Evolutionary conservation across 2,329 filamentous ascomycete genomes (phyloP).

Genomic region (Calonectria fujianensis): DNA sequence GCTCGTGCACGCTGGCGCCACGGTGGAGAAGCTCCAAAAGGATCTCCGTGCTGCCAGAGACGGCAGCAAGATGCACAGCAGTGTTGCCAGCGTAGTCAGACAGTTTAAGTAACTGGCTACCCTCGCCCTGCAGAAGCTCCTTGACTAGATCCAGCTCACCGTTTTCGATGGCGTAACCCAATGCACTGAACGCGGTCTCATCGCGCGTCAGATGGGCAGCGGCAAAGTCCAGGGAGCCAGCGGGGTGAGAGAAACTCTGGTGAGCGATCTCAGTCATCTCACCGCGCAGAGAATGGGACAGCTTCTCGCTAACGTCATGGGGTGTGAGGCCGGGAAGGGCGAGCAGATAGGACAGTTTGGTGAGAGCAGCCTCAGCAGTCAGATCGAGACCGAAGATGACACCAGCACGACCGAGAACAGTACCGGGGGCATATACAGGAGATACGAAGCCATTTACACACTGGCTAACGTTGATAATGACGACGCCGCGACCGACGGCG

Average conservation of each 20-base stretch:
- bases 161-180: conserved; percentile 87
- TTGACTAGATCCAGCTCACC: conserved; percentile 80
- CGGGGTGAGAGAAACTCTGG: conserved; percentile 85
- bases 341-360: conserved; percentile 91
- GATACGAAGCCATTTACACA: conserved; percentile 87
- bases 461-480: conserved; percentile 94
- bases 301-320: conserved; percentile 80
- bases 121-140: conserved; percentile 80
- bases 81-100: conserved; percentile 90
- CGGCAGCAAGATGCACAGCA: conserved; percentile 74
- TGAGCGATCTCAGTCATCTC: conserved; percentile 87
- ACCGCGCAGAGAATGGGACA: conserved; percentile 85
- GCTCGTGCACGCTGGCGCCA: conserved; percentile 80
- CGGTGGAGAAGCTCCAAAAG: conserved; percentile 75
- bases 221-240: conserved; percentile 68
- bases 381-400: conserved; percentile 93
- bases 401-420: conserved; percentile 86
- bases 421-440: conserved; percentile 85
- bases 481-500: conserved; percentile 86
- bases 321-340: conserved; percentile 78
- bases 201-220: conserved; percentile 66
- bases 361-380: conserved; percentile 92
- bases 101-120: conserved; percentile 80
- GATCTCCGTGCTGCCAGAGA: conserved; percentile 72
- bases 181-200: conserved; percentile 82